Evolutionary conservation across 345 rosid species (phyloP), one percentile per base, ranked within the genome.

Genomic region (Turnera subulata): DNA sequence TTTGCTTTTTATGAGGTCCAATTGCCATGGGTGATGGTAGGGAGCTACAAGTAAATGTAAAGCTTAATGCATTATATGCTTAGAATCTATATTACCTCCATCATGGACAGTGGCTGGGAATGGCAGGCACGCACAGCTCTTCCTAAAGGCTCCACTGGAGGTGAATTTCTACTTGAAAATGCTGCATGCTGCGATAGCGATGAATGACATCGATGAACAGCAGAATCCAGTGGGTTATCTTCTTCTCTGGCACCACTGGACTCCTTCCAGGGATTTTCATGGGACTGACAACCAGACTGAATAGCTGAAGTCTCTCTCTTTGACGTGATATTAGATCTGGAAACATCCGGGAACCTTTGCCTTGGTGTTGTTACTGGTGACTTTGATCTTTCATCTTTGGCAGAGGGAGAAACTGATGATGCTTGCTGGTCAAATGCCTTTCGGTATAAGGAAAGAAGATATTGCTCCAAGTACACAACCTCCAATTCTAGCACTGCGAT

Each of bases 401-500:
- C 50, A 17, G 83, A 50, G 47, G 88, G 78, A 53, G 91, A 72
- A 42, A 74, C 73, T 33, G 79, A 63, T 55, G 84, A 70, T 45
- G 61, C 29, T 73, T 78, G 81, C 53, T 85, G 86, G 64, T 87
- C 96, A 81, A 93, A 93, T 33, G 90, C 90, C 67, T 80, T 84
- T 14, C 99, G 76, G 61, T 93, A 93, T 48, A 93, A 67, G 1
- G 88, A 82, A 51, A 93, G 95, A 76, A 93, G 99, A 67, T 87
- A 81, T 38, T 89, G 97, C 45, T 93, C 99, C 69, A 93, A 66
- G 73, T 89, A 69, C 44, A 81, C 86, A 33, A 93, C 97, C 79
- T 93, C 99, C 81, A 87, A 69, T 78, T 93, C 97, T 33, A 93
- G 68, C 33, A 85, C 89, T 0, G 96, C 85, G 24, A 87, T 84